Percentiles rank a stretch among this genome's conserved stretches.
These are phyloP conservation scores for Coccomyxa sp. DNA, from an alignment of 139 green algal genomes.

Conservation along the genomic window DNA sequence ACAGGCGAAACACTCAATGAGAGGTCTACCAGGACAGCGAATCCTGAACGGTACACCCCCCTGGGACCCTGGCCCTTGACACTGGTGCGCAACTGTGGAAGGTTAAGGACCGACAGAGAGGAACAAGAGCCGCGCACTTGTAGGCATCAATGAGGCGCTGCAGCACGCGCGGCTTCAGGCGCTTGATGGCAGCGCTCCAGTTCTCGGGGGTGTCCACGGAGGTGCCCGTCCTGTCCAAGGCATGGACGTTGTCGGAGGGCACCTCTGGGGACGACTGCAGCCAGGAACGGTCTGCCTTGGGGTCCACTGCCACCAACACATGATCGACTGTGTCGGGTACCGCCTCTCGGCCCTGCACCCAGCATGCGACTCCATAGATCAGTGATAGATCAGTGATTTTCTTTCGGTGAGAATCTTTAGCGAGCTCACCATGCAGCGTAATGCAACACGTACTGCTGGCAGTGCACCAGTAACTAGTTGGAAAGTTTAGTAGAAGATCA, in stretches of 20 bases:
- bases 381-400: background rate
- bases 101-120: background rate
- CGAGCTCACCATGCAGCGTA: background rate
- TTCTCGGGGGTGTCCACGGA: slow-evolving; percentile 37
- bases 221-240: slow-evolving; percentile 27
- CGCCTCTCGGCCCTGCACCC: slow-evolving; percentile 46
- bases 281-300: slow-evolving; percentile 57
- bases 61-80: no score
- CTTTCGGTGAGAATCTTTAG: background rate
- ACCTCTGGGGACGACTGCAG: slow-evolving; percentile 56
- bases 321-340: slow-evolving; percentile 82
- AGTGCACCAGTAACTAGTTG: no score
- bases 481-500: no score
- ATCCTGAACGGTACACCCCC: no score
- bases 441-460: background rate
- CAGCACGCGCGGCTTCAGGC: slow-evolving; percentile 75
- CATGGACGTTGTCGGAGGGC: slow-evolving; percentile 63
- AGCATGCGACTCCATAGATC: background rate
- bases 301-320: slow-evolving; percentile 56
- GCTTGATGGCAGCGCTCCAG: slow-evolving; percentile 62
- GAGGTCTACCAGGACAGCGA: no score
- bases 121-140: background rate
- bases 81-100: no score
- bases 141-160: slow-evolving; percentile 53
- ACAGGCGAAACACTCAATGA: background rate